Evolutionary conservation across 257 asterid species (phyloP).

Genomic region (Solanum phureja): DNA sequence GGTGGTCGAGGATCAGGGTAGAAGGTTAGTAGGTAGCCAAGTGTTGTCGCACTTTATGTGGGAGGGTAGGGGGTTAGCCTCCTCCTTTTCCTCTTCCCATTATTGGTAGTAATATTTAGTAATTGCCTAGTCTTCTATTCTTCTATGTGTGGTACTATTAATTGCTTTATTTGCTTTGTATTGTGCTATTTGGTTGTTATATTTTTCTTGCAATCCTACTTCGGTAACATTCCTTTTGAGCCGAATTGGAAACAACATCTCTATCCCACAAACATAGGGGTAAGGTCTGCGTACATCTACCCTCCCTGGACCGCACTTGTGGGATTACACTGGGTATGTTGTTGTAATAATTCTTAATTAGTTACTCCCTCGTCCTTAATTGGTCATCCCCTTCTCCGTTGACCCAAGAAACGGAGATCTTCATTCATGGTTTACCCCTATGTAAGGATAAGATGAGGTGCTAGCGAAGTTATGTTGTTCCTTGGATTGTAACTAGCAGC

Average conservation of each 20-base stretch:
- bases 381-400: not conserved
- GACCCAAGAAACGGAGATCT: not conserved
- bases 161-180: not conserved
- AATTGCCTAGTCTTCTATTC: not conserved
- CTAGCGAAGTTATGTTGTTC: not conserved
- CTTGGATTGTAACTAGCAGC: not conserved
- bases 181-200: not conserved
- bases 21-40: not conserved
- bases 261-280: not conserved
- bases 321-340: not conserved
- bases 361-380: not conserved
- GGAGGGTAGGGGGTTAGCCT: not conserved
- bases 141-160: not conserved
- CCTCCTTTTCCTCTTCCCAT: not conserved
- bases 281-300: not conserved
- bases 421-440: not conserved
- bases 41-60: not conserved
- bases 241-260: not conserved
- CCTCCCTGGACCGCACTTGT: not conserved
- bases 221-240: not conserved
- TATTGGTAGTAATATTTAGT: not conserved
- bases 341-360: not conserved
- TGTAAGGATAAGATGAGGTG: not conserved
- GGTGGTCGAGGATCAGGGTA: not conserved
- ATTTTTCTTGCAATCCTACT: not conserved